Percentiles rank a stretch among this genome's conserved stretches.
phyloP scores from a whole-genome alignment of 208 protist genomes.

The Crithidia expoeki region DNA sequence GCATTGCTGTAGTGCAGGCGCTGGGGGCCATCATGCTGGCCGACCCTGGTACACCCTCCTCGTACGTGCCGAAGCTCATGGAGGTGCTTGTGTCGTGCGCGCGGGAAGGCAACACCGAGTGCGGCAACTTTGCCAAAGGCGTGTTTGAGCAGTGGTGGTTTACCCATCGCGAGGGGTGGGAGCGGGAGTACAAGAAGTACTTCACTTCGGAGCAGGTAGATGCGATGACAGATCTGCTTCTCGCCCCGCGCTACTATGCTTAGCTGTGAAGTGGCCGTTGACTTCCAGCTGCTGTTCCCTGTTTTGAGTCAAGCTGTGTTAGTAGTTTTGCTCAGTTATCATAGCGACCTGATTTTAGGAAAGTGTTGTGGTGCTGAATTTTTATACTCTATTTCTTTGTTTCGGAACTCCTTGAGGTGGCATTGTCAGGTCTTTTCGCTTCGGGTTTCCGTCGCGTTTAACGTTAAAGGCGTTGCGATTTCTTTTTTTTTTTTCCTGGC shows the following conservation, averaged over 20 bases:
- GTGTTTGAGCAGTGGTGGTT: slow-evolving; percentile 83
- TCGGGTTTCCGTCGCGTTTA: too few relatives aligned
- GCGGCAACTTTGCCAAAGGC: slow-evolving; percentile 48
- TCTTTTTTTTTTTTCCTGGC: too few relatives aligned
- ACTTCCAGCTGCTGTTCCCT: neutral
- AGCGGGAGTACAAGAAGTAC: slow-evolving; percentile 53
- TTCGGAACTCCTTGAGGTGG: too few relatives aligned
- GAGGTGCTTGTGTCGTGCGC: slow-evolving; percentile 45
- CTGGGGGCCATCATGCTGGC: slow-evolving; percentile 68
- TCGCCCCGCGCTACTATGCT: slow-evolving; percentile 66
- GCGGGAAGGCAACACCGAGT: slow-evolving; percentile 46
- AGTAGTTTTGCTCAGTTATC: too few relatives aligned
- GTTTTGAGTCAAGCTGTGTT: neutral
- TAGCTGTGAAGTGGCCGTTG: slow-evolving; percentile 17
- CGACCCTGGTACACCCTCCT: slow-evolving; percentile 48
- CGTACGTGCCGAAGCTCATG: slow-evolving; percentile 68
- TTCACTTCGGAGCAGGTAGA: slow-evolving; percentile 68
- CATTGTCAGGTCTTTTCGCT: too few relatives aligned
- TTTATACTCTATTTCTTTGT: too few relatives aligned
- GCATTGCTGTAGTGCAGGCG: slow-evolving; percentile 60
- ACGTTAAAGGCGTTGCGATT: too few relatives aligned
- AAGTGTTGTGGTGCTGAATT: too few relatives aligned
- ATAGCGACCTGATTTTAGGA: too few relatives aligned
- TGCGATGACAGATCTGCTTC: slow-evolving; percentile 50
- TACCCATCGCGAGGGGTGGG: slow-evolving; percentile 77